Evolutionary conservation across 2,329 filamentous ascomycete genomes (phyloP), one percentile per base, ranked within the genome.

Genomic region (Samsoniella hepiali): DNA sequence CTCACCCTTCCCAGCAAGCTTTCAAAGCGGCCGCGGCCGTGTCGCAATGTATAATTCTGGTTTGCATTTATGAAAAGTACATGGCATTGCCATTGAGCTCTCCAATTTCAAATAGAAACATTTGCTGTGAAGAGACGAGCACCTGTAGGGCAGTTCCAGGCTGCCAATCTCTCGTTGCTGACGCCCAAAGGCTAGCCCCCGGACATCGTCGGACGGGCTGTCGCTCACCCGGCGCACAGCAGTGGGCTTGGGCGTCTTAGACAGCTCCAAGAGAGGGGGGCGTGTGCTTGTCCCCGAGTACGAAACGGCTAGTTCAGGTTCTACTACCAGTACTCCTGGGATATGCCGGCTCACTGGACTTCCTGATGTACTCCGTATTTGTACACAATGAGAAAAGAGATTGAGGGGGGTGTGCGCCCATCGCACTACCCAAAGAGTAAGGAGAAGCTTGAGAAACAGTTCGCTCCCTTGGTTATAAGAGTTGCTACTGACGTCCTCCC

Each of bases 201-300:
- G 47, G 47, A 15, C 58, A 34, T 61, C 58, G 32, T 54, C 58
- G 58, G 58, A 61, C 58, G 58, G 58, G 11, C 29, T 44, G 58
- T 61, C 58, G 38, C 49, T 34, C 49, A 61, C n/a, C 58, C 58
- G 47, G 29, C 38, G 47, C 27, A 53, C 36, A 3, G 15, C 22
- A 17, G 40, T 22, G 22, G 44, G 15, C 34, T 58, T 58, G 32
- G 34, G 45, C 40, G 38, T 59, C 45, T 50, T 42, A 51, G 57
- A 59, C 57, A 59, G 31, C 15, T 9, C 22, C 27, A n/a, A 44
- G 15, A 32, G 49, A 32, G 29, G 17, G 22, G 44, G 45, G 44
- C n/a, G 57, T 45, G 45, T 50, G 32, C 27, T n/a, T 36, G 22
- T 40, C 31, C 54, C 44, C 36, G 53, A 31, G 38, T 32, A 31